These are phyloP conservation scores for Colletotrichum lindemuthianum DNA, from an alignment of 2,329 filamentous ascomycete species.

Conservation along the genomic window DNA sequence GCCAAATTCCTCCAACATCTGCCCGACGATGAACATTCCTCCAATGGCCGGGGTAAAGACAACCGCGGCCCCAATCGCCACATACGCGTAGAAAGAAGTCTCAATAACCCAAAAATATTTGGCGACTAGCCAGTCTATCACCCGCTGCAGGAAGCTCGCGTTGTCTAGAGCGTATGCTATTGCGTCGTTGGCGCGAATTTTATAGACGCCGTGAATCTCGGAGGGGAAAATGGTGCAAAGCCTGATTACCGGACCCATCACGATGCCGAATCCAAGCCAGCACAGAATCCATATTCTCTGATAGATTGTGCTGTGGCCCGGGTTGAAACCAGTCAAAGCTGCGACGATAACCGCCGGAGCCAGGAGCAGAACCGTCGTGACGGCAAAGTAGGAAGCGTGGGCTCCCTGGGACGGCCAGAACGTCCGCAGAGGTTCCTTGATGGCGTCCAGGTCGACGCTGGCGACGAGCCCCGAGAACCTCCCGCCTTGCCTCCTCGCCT, in stretches of 20 bases:
- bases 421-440: slow-evolving; percentile 23
- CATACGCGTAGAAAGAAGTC: slow-evolving; percentile 21
- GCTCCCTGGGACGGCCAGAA: slow-evolving; percentile 29
- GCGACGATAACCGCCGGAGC: slow-evolving; percentile 10
- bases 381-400: slow-evolving; percentile 16
- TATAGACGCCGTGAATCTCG: slow-evolving; percentile 26
- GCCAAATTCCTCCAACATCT: slow-evolving; percentile 27
- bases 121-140: slow-evolving; percentile 32
- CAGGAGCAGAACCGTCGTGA: slow-evolving; percentile 19
- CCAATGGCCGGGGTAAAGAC: slow-evolving; percentile 28
- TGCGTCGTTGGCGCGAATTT: slow-evolving; percentile 26
- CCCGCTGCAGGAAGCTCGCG: slow-evolving; percentile 22
- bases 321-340: slow-evolving; percentile 22
- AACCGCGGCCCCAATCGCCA: slow-evolving; percentile 15
- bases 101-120: slow-evolving; percentile 30
- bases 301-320: slow-evolving; percentile 14
- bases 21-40: slow-evolving; percentile 25
- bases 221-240: slow-evolving; percentile 20
- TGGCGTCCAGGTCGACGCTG: slow-evolving; percentile 27
- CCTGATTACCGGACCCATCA: slow-evolving; percentile 24
- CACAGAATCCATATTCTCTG: slow-evolving; percentile 20
- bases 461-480: slow-evolving; percentile 29
- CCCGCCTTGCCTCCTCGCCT: slow-evolving; percentile 17
- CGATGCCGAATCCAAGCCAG: slow-evolving; percentile 24
- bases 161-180: slow-evolving; percentile 31